Base-by-base conservation (phyloP, 2,329 filamentous ascomycete species). In the Aspergillus tamarii region DNA sequence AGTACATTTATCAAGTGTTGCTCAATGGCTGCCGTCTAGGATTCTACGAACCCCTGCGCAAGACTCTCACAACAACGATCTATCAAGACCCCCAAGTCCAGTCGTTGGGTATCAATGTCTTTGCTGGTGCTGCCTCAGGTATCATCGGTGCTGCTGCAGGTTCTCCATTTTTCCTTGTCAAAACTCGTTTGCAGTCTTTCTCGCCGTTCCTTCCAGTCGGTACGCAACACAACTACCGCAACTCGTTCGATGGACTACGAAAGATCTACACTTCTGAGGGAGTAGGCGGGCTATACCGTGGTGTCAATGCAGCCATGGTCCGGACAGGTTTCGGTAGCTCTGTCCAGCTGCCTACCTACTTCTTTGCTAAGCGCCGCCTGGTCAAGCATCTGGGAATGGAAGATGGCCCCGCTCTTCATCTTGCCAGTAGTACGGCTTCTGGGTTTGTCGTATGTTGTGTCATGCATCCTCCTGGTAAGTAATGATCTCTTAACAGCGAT, bases 361-460 rank as follows among this genome's bases (percentile, higher is more conserved):
- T 98, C 81, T 95, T 98, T 72, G 95, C 94, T 14, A 99, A 99
- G 84, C 85, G 95, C 66, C 84, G 91, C 71, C 82, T 99, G 70
- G 86, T 92, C 64, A 89, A 86, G 73, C 93, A 97, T 75, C 80
- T 94, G 60, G 93, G 89, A 53, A 93, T 98, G 90, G 84, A 95
- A 74, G 95, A 99, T 75, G 94, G 95, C 1, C 91, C 93, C 43
- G 89, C 91, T 52, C 82, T 99, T 73, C 95, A 99, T 78, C 83
- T 99, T 69, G 86, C 92, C 43, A 96, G 93, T 78, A 97, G 93
- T 72, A 89, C 94, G 5, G 89, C 88, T 43, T 97, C 93, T 73
- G 95, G 95, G 0, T 97, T 99, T 73, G 95, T 97, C 14, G 95
- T 99, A 21, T 99, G 95, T 82, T 92, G 92, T 71, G 89, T 98